A percentile compares a stretch with the other conserved stretches of the same genome.
phyloP scores from a whole-genome alignment of 2,329 filamentous ascomycete species.

The Kalmusia sp. region DNA sequence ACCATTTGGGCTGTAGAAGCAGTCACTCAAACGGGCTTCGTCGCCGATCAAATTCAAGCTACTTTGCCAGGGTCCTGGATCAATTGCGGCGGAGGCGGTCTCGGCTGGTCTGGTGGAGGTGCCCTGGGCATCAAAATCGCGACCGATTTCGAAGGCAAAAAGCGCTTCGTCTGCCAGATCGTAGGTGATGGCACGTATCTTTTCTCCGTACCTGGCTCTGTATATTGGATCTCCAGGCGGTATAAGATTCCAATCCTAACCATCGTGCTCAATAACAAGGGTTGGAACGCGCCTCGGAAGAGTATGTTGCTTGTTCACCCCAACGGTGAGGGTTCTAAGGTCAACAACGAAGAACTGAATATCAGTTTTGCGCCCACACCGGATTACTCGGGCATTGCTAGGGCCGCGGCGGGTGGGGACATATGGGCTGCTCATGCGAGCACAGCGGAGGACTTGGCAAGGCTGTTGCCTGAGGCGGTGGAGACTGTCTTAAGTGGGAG shows the following conservation, averaged over 20 bases:
- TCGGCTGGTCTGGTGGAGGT: constrained; percentile 80
- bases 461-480: constrained; percentile 64
- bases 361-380: constrained; percentile 71
- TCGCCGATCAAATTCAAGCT: constrained; percentile 74
- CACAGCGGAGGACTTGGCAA: constrained; percentile 62
- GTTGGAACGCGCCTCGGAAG: constrained; percentile 71
- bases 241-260: constrained; percentile 72
- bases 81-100: constrained; percentile 80
- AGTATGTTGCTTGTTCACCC: constrained; percentile 71
- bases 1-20: constrained; percentile 81
- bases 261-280: constrained; percentile 73
- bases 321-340: constrained; percentile 66
- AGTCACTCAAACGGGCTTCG: constrained; percentile 72
- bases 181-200: constrained; percentile 74
- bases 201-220: constrained; percentile 69
- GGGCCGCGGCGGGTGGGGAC: constrained; percentile 68
- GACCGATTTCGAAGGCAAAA: constrained; percentile 56
- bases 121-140: constrained; percentile 80
- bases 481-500: constrained; percentile 63
- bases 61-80: constrained; percentile 76
- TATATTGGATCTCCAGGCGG: constrained; percentile 72
- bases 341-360: constrained; percentile 69
- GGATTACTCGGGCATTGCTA: constrained; percentile 72
- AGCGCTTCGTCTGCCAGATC: constrained; percentile 53
- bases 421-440: constrained; percentile 67